Percentiles rank a stretch among this genome's conserved stretches.
Evolutionary conservation across 179 eudicot genomes (phyloP).

Genomic region (Carnegiea gigantea): DNA sequence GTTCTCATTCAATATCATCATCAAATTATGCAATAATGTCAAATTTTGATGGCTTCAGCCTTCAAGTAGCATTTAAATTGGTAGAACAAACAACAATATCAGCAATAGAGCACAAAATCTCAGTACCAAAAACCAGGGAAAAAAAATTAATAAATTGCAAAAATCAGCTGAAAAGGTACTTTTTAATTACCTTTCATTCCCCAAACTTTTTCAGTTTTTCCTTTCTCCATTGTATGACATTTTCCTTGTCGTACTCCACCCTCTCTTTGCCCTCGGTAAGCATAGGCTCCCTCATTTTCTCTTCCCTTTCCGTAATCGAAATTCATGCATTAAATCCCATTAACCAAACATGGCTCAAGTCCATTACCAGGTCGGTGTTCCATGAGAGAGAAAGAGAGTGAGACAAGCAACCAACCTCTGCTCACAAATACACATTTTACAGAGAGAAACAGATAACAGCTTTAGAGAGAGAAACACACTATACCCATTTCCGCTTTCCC

Average conservation of each 20-base stretch:
- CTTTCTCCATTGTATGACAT: background rate
- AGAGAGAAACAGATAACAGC: background rate
- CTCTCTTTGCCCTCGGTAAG: background rate
- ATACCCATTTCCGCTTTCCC: too few relatives aligned
- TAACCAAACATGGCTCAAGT: conserved; percentile 11
- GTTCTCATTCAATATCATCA: too few relatives aligned
- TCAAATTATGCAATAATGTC: too few relatives aligned
- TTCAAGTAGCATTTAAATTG: too few relatives aligned
- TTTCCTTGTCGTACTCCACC: background rate
- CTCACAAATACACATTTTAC: background rate
- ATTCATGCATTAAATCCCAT: conserved; percentile 9
- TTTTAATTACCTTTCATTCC: too few relatives aligned
- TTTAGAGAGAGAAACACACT: background rate
- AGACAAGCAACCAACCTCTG: conserved; percentile 6
- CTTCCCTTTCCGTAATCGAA: conserved; percentile 12
- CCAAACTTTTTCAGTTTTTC: too few relatives aligned
- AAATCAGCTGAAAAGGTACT: too few relatives aligned
- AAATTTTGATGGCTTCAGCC: too few relatives aligned
- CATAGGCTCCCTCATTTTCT: background rate
- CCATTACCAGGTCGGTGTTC: conserved; percentile 13
- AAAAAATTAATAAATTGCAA: too few relatives aligned
- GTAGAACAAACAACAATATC: too few relatives aligned
- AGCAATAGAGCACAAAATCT: too few relatives aligned
- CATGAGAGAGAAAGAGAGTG: background rate
- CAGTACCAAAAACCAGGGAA: too few relatives aligned